Percentiles rank a stretch among this genome's conserved stretches.
Evolutionary conservation across 495 filamentous ascomycete genomes (phyloP).

Genomic region (Penicillium psychrofluorescens): DNA sequence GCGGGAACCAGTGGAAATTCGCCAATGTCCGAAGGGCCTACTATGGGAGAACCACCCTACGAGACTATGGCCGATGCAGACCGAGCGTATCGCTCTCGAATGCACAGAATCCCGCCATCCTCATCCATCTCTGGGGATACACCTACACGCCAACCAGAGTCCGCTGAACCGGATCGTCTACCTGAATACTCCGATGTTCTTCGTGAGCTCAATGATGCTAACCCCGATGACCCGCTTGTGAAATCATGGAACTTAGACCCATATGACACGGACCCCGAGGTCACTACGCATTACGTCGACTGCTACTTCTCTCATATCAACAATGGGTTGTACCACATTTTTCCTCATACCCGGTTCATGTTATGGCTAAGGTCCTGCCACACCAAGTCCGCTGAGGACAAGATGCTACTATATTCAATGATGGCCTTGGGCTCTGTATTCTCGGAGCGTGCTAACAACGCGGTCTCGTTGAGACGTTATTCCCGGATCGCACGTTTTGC

Average conservation of each 20-base stretch:
- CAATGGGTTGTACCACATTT: constrained; percentile 46
- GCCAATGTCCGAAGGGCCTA: constrained; percentile 28
- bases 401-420: constrained; percentile 63
- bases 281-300: constrained; percentile 44
- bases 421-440: constrained; percentile 53
- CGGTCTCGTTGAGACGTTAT: constrained; percentile 40
- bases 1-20: constrained; percentile 29
- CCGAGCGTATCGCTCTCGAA: constrained; percentile 12
- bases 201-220: constrained; percentile 23
- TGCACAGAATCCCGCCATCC: constrained; percentile 8
- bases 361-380: constrained; percentile 45
- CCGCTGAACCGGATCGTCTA: constrained; percentile 5
- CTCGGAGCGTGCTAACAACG: constrained; percentile 43
- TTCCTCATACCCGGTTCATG: constrained; percentile 46
- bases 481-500: constrained; percentile 53
- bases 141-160: constrained; percentile 4
- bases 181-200: constrained; percentile 29
- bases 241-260: constrained; percentile 59
- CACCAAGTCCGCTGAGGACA: constrained; percentile 54
- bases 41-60: constrained; percentile 18
- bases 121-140: constrained; percentile 11
- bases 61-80: constrained; percentile 23
- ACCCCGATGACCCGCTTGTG: constrained; percentile 38
- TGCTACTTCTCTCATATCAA: constrained; percentile 49
- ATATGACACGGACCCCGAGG: constrained; percentile 44